phyloP scores from a whole-genome alignment of 306 rosid genomes.

The Hippophae tibetana region DNA sequence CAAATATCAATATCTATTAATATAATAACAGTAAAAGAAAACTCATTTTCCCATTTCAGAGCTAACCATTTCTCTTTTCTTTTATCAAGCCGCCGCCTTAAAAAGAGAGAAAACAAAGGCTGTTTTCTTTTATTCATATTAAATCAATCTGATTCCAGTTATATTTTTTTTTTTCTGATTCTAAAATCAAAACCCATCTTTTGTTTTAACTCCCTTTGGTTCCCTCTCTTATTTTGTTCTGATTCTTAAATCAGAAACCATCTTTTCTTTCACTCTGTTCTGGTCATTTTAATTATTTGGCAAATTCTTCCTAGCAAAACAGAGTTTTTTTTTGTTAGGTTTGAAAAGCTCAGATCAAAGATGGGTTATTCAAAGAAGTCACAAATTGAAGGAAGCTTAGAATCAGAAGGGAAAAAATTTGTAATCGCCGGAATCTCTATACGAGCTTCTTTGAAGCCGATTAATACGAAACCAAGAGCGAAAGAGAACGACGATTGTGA shows the following conservation, averaged over 20 bases:
- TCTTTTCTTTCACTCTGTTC: conserved; percentile 11
- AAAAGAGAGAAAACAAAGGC: conserved; percentile 24
- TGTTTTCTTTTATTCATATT: conserved; percentile 69
- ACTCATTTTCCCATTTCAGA: conserved; percentile 5
- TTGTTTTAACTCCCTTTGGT: conserved; percentile 7
- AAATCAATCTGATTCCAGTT: conserved; percentile 22
- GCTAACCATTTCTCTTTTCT: conserved; percentile 6
- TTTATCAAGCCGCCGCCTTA: conserved; percentile 24
- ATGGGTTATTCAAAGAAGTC: conserved; percentile 91
- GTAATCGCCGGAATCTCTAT: conserved; percentile 64
- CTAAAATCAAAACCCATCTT: conserved; percentile 15
- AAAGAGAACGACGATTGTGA: conserved; percentile 33
- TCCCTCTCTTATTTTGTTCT: conserved; percentile 1
- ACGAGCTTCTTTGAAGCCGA: conserved; percentile 52
- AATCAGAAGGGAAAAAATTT: conserved; percentile 64
- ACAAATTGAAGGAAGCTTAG: conserved; percentile 51
- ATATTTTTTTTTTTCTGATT: conserved; percentile 15
- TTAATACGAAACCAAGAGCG: conserved; percentile 41
- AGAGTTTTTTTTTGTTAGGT: conserved; percentile 1
- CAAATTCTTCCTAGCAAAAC: not conserved
- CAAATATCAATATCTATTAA: conserved; percentile 5
- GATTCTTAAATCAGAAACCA: conserved; percentile 14
- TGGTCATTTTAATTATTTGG: conserved; percentile 7
- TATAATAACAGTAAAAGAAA: not conserved
- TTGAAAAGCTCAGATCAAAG: not conserved